Conservation (phyloP, 2,329 filamentous ascomycete genomes). For the Triangularia verruculosa region DNA sequence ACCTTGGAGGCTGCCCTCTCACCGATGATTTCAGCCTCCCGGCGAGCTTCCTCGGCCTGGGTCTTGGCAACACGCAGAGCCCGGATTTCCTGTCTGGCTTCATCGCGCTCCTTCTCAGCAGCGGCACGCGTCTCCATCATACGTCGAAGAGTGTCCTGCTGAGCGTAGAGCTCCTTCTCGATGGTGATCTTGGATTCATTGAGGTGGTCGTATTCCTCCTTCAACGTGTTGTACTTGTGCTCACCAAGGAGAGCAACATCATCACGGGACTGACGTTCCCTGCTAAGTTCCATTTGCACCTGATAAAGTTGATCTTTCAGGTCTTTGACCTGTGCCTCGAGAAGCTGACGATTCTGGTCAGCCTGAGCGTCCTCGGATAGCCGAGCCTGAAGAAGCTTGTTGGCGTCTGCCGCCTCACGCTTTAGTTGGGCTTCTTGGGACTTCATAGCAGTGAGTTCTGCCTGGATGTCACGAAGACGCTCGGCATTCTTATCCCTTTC, state of each 20-base stretch:
- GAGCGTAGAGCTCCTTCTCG: constrained; percentile 94
- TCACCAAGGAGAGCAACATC: constrained; percentile 89
- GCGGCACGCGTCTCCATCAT: constrained; percentile 76
- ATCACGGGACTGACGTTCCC: constrained; percentile 88
- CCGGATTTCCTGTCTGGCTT: constrained; percentile 82
- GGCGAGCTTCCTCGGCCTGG: constrained; percentile 78
- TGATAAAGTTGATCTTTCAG: constrained; percentile 83
- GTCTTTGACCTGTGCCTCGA: constrained; percentile 83
- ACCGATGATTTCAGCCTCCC: constrained; percentile 76
- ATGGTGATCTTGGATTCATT: constrained; percentile 97
- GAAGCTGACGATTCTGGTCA: constrained; percentile 72
- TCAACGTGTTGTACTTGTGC: constrained; percentile 78
- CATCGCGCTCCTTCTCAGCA: constrained; percentile 84
- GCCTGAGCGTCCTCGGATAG: constrained; percentile 88
- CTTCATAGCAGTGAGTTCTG: constrained; percentile 81
- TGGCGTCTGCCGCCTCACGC: constrained; percentile 85
- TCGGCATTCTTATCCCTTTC: constrained; percentile 78
- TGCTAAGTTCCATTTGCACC: constrained; percentile 82
- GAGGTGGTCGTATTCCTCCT: constrained; percentile 79
- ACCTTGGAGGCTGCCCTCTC: constrained; percentile 76
- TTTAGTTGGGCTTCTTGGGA: constrained; percentile 81
- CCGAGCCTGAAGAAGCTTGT: constrained; percentile 79
- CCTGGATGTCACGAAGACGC: constrained; percentile 79
- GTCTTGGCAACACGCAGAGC: constrained; percentile 79
- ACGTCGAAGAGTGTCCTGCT: constrained; percentile 85